Percentiles rank a stretch among this genome's conserved stretches.
Conservation (phyloP, 176 grass and related monocot species). For the Cocos nucifera region DNA sequence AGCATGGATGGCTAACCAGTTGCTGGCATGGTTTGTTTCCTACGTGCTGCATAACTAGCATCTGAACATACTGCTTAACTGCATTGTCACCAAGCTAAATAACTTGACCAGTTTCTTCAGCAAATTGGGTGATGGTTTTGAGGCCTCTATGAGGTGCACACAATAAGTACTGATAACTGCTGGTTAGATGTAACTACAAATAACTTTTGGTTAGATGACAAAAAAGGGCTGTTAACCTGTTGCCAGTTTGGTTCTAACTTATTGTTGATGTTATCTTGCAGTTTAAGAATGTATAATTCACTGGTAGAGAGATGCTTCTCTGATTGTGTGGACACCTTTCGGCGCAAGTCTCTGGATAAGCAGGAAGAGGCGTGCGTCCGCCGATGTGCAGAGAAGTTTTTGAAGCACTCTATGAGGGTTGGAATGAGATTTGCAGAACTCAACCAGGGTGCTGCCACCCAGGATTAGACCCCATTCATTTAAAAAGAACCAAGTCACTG, state of each 20-base stretch:
- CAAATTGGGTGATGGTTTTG: too few species aligned
- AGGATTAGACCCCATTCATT: constrained; percentile 29
- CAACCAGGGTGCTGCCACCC: constrained; percentile 74
- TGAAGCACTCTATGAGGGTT: constrained; percentile 98
- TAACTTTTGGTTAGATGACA: not conserved
- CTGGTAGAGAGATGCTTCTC: constrained; percentile 88
- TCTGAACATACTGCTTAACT: too few species aligned
- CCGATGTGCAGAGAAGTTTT: constrained; percentile 88
- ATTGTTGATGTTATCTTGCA: constrained; percentile 11
- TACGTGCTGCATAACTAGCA: too few species aligned
- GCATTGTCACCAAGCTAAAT: too few species aligned
- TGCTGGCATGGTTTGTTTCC: too few species aligned
- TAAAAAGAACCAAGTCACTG: too few species aligned
- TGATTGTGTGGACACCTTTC: constrained; percentile 78
- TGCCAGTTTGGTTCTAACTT: not conserved
- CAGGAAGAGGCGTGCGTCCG: constrained; percentile 77
- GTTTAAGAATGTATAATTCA: constrained; percentile 91
- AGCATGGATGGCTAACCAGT: too few species aligned
- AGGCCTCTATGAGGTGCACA: too few species aligned
- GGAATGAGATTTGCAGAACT: constrained; percentile 94
- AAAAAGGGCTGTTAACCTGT: not conserved
- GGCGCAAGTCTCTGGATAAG: constrained; percentile 84
- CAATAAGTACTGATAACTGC: too few species aligned
- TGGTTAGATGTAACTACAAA: not conserved
- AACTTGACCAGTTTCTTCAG: too few species aligned